Base-by-base conservation (phyloP, 1,284 basidiomycete genomes). In the Peniophora sp. region DNA sequence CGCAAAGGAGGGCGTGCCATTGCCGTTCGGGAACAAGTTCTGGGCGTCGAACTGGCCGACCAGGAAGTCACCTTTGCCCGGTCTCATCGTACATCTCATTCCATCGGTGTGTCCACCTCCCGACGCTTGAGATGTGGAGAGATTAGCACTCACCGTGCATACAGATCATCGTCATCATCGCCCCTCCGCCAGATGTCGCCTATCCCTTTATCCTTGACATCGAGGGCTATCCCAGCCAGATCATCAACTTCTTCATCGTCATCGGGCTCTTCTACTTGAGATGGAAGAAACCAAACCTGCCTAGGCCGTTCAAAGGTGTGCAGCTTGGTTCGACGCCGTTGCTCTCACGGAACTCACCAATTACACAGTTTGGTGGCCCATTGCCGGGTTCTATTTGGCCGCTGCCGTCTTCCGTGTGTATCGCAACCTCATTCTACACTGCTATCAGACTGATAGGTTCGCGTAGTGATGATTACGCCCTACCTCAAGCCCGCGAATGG, bases 231-330 rank as follows among this genome's bases (percentile, higher is more conserved):
- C 81, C 81, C 9, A 47, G 34, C 37, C 78, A 81, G 52, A 77
- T 81, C 41, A 73, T 82, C 57, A 76, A 78, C 59, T 60, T 81
- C 3, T 76, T 79, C 54, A 71, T 83, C 49, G 71, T 81, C 37
- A 44, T 75, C 17, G 81, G 79, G 14, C 67, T 84, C 2, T 78
- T 83, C 60, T 82, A 72, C 67, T 64, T 82, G 35, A 62, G 79
- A 44, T 81, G 71, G 66, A 70, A 60, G 51, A 71, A 72, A 51
- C 79, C 79, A 1, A 54, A 74, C 49, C 62, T 65, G 1, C 57
- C 50, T 2, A 66, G 80, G 15, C 78, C 80, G n/a, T 82, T 81
- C 69, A 83, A 77, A 65, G n/a, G n/a, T n/a, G n/a, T n/a, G n/a
- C n/a, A 74, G 79, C 71, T 45, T 1, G 55, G 5, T n/a, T n/a